These are phyloP conservation scores for Berkeleyomyces basicola DNA, from an alignment of 2,329 filamentous ascomycete species.

Conservation along the genomic window DNA sequence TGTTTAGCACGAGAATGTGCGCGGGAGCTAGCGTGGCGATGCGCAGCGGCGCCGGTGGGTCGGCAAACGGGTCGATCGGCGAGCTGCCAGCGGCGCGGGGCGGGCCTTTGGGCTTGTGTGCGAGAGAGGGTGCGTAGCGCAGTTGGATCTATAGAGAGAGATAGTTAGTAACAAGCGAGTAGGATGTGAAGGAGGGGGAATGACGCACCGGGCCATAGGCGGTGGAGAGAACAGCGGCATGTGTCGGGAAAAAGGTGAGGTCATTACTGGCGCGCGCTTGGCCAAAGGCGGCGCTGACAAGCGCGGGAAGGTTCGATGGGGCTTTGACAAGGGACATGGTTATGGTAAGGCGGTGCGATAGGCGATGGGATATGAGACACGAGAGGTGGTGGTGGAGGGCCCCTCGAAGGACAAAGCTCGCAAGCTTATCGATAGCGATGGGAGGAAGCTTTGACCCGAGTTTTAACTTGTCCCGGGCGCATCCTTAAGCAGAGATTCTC, in stretches of 20 bases:
- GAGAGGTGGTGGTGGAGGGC: too few relatives aligned
- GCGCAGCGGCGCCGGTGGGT: conserved; percentile 35
- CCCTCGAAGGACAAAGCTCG: too few relatives aligned
- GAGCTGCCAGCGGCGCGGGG: conserved; percentile 17
- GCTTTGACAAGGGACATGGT: conserved; percentile 3
- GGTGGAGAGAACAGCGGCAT: conserved; percentile 31
- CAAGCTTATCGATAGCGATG: too few relatives aligned
- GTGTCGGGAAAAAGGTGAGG: conserved; percentile 37
- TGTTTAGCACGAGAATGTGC: conserved; percentile 56
- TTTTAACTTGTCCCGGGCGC: too few relatives aligned
- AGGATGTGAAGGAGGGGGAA: background rate
- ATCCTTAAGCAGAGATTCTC: too few relatives aligned
- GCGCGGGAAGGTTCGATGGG: conserved; percentile 28
- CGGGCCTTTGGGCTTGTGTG: conserved; percentile 43
- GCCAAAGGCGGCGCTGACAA: conserved; percentile 33
- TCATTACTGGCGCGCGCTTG: conserved; percentile 32
- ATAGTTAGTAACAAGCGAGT: background rate
- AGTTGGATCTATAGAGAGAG: conserved; percentile 45
- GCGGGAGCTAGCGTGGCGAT: conserved; percentile 32
- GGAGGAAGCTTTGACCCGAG: too few relatives aligned
- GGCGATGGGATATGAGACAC: too few relatives aligned
- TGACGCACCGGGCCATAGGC: conserved; percentile 28
- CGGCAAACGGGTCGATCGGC: conserved; percentile 46
- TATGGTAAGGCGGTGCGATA: background rate
- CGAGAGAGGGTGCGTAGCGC: conserved; percentile 51